Evolutionary conservation across 1,284 basidiomycete species (phyloP).

Genomic region (Entoloma clypeatum): DNA sequence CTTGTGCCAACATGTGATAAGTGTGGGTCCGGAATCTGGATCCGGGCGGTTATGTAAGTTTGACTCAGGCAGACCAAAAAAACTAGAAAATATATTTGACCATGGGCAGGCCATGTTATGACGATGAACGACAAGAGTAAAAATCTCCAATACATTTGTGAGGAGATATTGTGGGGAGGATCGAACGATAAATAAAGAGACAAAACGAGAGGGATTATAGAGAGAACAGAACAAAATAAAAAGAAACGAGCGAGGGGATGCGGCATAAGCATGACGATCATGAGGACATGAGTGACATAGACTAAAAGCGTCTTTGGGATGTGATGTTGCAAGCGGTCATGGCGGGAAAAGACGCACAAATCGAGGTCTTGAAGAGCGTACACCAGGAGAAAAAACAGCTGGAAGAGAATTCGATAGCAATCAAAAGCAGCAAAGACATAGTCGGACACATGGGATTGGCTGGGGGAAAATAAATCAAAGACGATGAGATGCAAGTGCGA

Average conservation of each 20-base stretch:
- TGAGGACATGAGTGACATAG: constrained; percentile 17
- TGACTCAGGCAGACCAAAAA: constrained; percentile 23
- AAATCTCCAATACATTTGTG: constrained; percentile 15
- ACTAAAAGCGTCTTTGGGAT: constrained; percentile 12
- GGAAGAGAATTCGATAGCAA: constrained; percentile 21
- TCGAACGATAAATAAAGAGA: constrained; percentile 12
- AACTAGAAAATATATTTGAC: constrained; percentile 25
- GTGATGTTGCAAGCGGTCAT: not conserved
- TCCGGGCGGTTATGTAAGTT: constrained; percentile 20
- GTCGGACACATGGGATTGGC: constrained; percentile 4
- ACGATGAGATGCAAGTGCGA: constrained; percentile 21
- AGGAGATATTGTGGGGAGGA: constrained; percentile 11
- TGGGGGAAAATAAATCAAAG: constrained; percentile 14
- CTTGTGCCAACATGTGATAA: constrained; percentile 34
- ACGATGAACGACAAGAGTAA: constrained; percentile 14
- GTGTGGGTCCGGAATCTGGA: too few species aligned
- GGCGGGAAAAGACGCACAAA: constrained; percentile 5
- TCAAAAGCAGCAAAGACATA: constrained; percentile 13
- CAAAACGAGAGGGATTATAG: constrained; percentile 18
- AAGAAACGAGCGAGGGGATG: constrained; percentile 22
- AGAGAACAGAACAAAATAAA: constrained; percentile 22
- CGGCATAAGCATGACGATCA: constrained; percentile 20
- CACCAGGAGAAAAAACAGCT: constrained; percentile 14
- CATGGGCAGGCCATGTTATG: constrained; percentile 25
- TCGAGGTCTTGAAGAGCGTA: constrained; percentile 1